Evolutionary conservation across 345 rosid species (phyloP).

Genomic region (Salix koriyanagi): DNA sequence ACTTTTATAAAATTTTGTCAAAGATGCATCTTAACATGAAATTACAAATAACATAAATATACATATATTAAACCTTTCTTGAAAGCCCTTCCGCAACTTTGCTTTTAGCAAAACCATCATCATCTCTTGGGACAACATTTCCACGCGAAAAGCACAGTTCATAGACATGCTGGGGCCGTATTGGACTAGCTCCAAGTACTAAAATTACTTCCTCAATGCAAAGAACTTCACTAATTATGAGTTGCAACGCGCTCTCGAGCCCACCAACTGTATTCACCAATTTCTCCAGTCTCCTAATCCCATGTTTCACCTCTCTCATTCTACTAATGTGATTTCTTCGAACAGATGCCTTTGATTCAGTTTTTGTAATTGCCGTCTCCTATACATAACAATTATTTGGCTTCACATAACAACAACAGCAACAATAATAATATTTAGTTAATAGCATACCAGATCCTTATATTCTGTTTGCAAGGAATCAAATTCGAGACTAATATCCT

Average conservation of each 20-base stretch:
- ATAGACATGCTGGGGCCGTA: constrained; percentile 69
- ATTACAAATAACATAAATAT: neutral
- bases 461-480: constrained; percentile 44
- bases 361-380: constrained; percentile 43
- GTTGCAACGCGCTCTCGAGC: constrained; percentile 48
- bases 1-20: neutral
- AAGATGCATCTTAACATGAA: neutral
- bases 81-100: constrained; percentile 70
- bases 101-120: constrained; percentile 47
- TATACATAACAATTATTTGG: constrained; percentile 37
- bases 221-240: constrained; percentile 43
- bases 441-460: constrained; percentile 62
- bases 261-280: constrained; percentile 50
- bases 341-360: constrained; percentile 40
- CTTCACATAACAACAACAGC: constrained; percentile 4
- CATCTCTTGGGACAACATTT: constrained; percentile 20
- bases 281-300: constrained; percentile 61
- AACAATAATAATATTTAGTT: neutral
- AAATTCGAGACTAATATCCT: constrained; percentile 64
- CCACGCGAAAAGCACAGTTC: constrained; percentile 48
- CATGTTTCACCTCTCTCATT: constrained; percentile 65
- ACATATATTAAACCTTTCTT: constrained; percentile 51
- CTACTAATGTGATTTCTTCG: constrained; percentile 49
- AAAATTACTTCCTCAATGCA: constrained; percentile 46
- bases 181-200: constrained; percentile 67